Conservation (phyloP, 164 flowering plant species). For the Pachysandra terminalis region DNA sequence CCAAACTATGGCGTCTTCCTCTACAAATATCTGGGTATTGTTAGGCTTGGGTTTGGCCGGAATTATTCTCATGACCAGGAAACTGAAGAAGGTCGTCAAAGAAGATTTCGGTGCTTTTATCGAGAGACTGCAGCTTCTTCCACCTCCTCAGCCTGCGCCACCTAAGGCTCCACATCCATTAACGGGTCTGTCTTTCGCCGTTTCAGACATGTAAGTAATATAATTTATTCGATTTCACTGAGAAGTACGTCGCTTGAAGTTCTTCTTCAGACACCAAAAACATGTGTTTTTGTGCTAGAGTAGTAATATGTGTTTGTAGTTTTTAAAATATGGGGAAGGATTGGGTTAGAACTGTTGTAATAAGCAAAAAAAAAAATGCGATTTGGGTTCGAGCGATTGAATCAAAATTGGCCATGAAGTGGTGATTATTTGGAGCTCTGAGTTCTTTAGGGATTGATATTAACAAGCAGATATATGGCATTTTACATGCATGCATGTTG, state of each 20-base stretch:
- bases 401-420: too few relatives aligned
- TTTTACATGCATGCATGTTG: too few relatives aligned
- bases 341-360: too few relatives aligned
- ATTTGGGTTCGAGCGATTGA: not conserved
- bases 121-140: conserved; percentile 60
- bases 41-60: conserved; percentile 91
- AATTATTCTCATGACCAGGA: conserved; percentile 59
- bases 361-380: not conserved
- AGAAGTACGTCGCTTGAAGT: too few relatives aligned
- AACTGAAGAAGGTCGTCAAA: conserved; percentile 54
- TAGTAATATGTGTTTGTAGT: too few relatives aligned
- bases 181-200: conserved; percentile 81
- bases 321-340: not conserved
- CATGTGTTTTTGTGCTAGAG: too few relatives aligned
- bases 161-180: conserved; percentile 98
- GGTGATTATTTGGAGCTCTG: too few relatives aligned
- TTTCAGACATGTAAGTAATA: conserved; percentile 67
- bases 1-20: conserved; percentile 46
- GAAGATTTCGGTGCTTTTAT: conserved; percentile 93
- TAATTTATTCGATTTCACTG: not conserved
- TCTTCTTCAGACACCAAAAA: too few relatives aligned
- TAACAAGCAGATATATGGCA: too few relatives aligned
- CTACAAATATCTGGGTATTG: conserved; percentile 78
- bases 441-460: too few relatives aligned
- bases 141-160: conserved; percentile 97